Base-by-base conservation (phyloP, 1,284 basidiomycete species). In the Ustilago crameri region DNA sequence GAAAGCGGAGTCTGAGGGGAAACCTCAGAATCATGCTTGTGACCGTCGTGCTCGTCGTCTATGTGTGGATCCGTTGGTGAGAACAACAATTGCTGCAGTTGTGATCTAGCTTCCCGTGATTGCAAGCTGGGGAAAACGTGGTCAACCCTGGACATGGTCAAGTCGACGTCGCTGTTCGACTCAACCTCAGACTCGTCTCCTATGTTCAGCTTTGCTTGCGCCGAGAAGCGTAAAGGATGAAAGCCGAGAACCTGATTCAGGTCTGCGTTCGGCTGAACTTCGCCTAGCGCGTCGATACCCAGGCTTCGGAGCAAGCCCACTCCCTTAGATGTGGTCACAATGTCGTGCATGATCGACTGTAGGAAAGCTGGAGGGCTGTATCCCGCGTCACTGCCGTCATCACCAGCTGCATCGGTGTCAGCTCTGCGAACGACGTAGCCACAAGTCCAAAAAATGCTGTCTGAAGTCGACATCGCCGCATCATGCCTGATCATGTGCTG, bases 221-320 rank as follows among this genome's bases (percentile, higher is more conserved):
- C 26, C 8, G 55, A 22, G 9, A 20, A 18, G 7, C 7, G n/a
- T 20, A 17, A 15, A 15, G 8, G 5, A 1, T 48, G 20, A 23
- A 60, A n/a, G 22, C 61, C 56, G 23, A 71, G 54, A 24, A 71
- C 35, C 9, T 45, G 43, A 18, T 50, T 57, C 0, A 71, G 53
- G 20, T 65, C 46, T 5, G 37, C n/a, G 26, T 52, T 44, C 0
- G 62, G 68, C 44, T 49, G 61, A 8, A 71, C 61, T 14, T 51
- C 68, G 26, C 68, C 68, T 2, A 71, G 47, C 3, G 68, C 63
- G 18, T 72, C 72, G n/a, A 71, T 43, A 5, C 73, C 73, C 20
- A 75, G 45, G 23, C 69, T 65, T 17, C 73, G 51, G 8, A 75
- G 58, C 35, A 75, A 40, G 12, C 73, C 69, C 0, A 75, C 73